Evolutionary conservation across 352 stramenopile genomes (phyloP).

Genomic region (Pythium scleroteichum): DNA sequence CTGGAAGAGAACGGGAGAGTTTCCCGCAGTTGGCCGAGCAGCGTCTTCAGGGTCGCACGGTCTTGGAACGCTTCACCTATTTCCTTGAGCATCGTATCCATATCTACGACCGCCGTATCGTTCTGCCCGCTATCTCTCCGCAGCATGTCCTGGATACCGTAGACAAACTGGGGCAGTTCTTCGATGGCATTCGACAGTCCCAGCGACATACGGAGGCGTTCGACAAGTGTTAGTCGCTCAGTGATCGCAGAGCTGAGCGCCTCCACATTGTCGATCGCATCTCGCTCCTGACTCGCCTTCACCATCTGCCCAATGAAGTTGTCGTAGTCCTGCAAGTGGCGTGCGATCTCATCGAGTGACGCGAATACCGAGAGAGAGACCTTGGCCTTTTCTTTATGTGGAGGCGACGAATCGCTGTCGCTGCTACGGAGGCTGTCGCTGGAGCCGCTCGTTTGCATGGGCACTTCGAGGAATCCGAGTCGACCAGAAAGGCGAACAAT

Average conservation of each 20-base stretch:
- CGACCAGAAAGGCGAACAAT: constrained; percentile 36
- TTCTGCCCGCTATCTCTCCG: neutral
- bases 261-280: constrained; percentile 30
- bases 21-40: constrained; percentile 17
- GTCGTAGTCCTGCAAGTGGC: constrained; percentile 67
- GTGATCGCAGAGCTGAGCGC: constrained; percentile 36
- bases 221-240: constrained; percentile 37
- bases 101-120: neutral
- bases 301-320: constrained; percentile 42
- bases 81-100: constrained; percentile 3
- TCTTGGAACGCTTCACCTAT: constrained; percentile 11
- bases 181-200: constrained; percentile 30
- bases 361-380: constrained; percentile 41
- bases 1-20: constrained; percentile 38
- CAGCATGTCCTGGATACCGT: constrained; percentile 25
- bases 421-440: constrained; percentile 23
- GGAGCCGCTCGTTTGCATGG: constrained; percentile 23
- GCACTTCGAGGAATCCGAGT: constrained; percentile 33
- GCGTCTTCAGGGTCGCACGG: neutral
- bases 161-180: constrained; percentile 39
- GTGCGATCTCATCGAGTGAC: constrained; percentile 53
- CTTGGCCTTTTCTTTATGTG: constrained; percentile 20
- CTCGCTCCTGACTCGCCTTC: neutral
- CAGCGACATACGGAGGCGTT: constrained; percentile 31
- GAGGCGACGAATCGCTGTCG: constrained; percentile 10